Conservation (phyloP, 306 rosid genomes). For the Myrica gale region DNA sequence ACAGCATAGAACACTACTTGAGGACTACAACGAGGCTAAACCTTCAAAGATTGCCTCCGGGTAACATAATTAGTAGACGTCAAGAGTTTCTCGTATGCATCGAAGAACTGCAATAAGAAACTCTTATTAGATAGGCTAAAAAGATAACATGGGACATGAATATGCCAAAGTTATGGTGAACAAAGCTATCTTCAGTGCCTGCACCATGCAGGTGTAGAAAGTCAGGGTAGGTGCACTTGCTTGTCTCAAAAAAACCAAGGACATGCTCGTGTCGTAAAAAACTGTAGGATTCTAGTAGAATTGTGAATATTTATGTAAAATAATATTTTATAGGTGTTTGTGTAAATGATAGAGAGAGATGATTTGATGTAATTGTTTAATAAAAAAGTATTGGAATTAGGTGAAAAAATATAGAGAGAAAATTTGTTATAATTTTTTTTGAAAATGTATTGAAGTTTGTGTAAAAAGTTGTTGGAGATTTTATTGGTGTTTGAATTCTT, state of each 20-base stretch:
- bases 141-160: slow-evolving; percentile 24
- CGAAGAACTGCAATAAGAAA: slow-evolving; percentile 75
- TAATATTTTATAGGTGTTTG: no score
- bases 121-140: slow-evolving; percentile 37
- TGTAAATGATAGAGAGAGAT: no score
- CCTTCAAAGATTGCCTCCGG: slow-evolving; percentile 97
- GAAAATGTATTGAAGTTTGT: no score
- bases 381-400: no score
- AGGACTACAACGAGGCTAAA: slow-evolving; percentile 34
- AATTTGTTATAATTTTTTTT: no score
- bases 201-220: slow-evolving; percentile 21
- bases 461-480: no score
- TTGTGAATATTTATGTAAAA: no score
- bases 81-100: slow-evolving; percentile 75
- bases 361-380: no score
- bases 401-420: no score
- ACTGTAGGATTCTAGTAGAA: no score
- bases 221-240: slow-evolving; percentile 22
- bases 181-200: slow-evolving; percentile 26
- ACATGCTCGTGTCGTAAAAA: no score
- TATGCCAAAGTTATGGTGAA: slow-evolving; percentile 20
- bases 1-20: slow-evolving; percentile 12
- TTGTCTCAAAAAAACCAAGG: slow-evolving; percentile 22
- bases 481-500: no score
- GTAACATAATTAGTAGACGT: slow-evolving; percentile 92